Conservation (phyloP, 2,329 filamentous ascomycete genomes). For the Colletotrichum sp. region DNA sequence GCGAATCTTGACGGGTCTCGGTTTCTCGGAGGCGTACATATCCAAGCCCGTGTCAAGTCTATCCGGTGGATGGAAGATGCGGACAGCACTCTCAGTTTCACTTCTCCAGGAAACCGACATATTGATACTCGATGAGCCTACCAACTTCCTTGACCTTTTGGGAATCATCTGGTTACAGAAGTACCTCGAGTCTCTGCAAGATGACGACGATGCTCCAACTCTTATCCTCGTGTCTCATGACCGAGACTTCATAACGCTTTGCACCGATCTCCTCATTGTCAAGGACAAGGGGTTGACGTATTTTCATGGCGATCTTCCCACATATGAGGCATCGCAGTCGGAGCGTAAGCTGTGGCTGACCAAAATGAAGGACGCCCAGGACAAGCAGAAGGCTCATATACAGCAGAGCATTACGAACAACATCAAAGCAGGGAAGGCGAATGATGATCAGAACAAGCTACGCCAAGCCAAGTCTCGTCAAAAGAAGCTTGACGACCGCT, state of each 20-base stretch:
- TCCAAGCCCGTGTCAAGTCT: constrained; percentile 66
- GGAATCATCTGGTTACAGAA: constrained; percentile 86
- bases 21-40: constrained; percentile 70
- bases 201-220: constrained; percentile 62
- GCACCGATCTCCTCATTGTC: constrained; percentile 79
- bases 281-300: constrained; percentile 74
- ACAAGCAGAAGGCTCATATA: constrained; percentile 81
- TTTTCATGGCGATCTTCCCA: constrained; percentile 76
- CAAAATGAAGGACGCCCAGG: constrained; percentile 82
- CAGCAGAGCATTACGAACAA: constrained; percentile 79
- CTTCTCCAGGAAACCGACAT: constrained; percentile 78
- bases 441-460: constrained; percentile 84
- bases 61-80: constrained; percentile 81
- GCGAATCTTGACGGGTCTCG: constrained; percentile 70
- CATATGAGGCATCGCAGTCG: constrained; percentile 72
- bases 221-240: constrained; percentile 85
- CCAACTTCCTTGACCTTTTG: constrained; percentile 83
- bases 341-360: constrained; percentile 72
- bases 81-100: constrained; percentile 67
- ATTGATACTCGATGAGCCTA: constrained; percentile 84
- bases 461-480: constrained; percentile 85
- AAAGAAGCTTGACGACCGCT: constrained; percentile 83
- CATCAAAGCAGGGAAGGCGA: constrained; percentile 75
- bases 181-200: constrained; percentile 66
- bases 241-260: constrained; percentile 77